Base-by-base conservation (phyloP, 768 basidiomycete genomes). In the Serendipita vermifera region DNA sequence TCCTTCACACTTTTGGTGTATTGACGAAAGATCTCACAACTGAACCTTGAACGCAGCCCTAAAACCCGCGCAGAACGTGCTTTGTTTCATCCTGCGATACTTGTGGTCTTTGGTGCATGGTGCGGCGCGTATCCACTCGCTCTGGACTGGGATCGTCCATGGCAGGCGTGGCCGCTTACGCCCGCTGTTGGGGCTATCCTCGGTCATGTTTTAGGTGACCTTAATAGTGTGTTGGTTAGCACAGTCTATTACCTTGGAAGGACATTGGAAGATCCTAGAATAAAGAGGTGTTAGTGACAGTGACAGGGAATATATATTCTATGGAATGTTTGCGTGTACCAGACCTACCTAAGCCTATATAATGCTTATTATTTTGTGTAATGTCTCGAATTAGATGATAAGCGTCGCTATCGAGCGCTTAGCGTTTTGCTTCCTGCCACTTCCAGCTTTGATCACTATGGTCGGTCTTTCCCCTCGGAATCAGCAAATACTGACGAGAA, bases 131-230 rank as follows among this genome's bases (percentile, higher is more conserved):
- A 93, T 41, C 87, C 90, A 2, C 83, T 92, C 41, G 86, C 89
- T 0, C 79, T 98, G 15, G 94, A 98, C 69, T 98, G 94, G 94
- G 92, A 92, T 64, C 77, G 90, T 33, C 89, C 93, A 5, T 97
- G 93, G 93, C 94, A 97, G 86, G 79, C 83, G 24, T 93, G 86
- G 83, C 90, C 89, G 11, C 71, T 91, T 55, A 83, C 85, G 1
- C 81, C 85, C 11, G 78, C 85, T 11, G 80, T 79, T 62, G 83
- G 86, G 20, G 79, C 85, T 17, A 69, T 89, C 15, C 62, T 73
- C 17, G 88, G 89, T 5, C 82, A 85, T 62, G 75, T 85, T 55
- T 29, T 75, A 2, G 80, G 81, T 2, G 78, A 83, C 17, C 63
- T 85, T 29, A 63, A 63, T 6, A 80, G 81, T 0, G 70, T 88